Evolutionary conservation across 805 yeast species (phyloP), one percentile per base, ranked within the genome.

Genomic region (Sugiyamaella floridensis): DNA sequence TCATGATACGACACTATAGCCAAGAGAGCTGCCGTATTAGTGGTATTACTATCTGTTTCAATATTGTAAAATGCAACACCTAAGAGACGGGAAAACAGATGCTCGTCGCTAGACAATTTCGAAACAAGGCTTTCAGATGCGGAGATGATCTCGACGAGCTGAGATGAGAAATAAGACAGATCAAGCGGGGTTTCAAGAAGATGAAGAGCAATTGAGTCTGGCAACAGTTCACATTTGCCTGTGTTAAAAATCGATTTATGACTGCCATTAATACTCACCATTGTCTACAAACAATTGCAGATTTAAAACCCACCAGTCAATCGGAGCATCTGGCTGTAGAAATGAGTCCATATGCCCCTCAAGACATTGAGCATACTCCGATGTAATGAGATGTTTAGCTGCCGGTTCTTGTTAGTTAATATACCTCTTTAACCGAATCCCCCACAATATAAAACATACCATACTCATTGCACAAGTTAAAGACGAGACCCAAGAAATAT

Each of bases 401-500:
- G 37, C 37, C 37, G 37, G 37, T 32, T 32, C 37, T 32, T 11
- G 37, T 32, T 32, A 32, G 37, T 12, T 22, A n/a, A 22, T 43
- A n/a, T n/a, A n/a, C n/a, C n/a, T 29, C 7, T 7, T 29, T 7
- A 29, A 11, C 34, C 34, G 34, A 29, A 29, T 29, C 7, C n/a
- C 26, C 6, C 37, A 32, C 8, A 53, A 18, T 9, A 32, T 10
- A 40, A 12, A 4, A 41, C 54, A 12, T 29, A 40, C 40, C 44
- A 29, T 15, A 50, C 4, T 50, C 60, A 32, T 49, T 53, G 15
- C 52, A 53, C 18, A 58, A 26, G 45, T 58, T 58, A 45, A 49
- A 53, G 32, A 54, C 29, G 22, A 54, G 29, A 19, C 45, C 28
- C n/a, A 45, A 41, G 43, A 51, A n/a, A 42, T 40, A 43, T 22